phyloP scores from a whole-genome alignment of 192 early-diverging fungal genomes.

The Oehlia diaphana region DNA sequence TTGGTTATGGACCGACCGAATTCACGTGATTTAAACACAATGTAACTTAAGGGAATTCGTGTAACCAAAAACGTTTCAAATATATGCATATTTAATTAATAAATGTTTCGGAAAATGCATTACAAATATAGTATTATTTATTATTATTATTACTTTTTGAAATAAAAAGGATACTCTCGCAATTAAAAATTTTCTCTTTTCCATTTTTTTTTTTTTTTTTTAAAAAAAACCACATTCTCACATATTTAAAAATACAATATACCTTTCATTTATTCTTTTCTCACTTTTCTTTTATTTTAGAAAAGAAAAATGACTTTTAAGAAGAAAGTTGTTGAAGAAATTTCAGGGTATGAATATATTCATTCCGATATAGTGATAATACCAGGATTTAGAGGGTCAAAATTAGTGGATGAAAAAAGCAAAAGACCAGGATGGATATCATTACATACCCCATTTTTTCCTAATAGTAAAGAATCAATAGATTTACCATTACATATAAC shows the following conservation, averaged over 20 bases:
- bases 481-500: slow-evolving; percentile 20
- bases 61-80: too few species aligned
- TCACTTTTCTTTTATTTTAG: not conserved
- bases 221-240: too few species aligned
- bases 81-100: too few species aligned
- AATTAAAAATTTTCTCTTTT: not conserved
- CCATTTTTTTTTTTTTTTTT: too few species aligned
- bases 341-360: slow-evolving; percentile 10
- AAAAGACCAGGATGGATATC: slow-evolving; percentile 3
- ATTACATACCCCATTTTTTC: slow-evolving; percentile 2
- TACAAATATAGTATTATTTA: too few species aligned
- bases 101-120: too few species aligned
- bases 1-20: too few species aligned
- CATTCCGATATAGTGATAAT: slow-evolving; percentile 17
- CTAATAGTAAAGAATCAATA: slow-evolving; percentile 17
- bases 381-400: slow-evolving; percentile 20
- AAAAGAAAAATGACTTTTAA: not conserved
- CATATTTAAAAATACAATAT: not conserved
- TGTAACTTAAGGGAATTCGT: too few species aligned
- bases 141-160: too few species aligned
- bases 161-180: too few species aligned
- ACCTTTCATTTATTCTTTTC: not conserved
- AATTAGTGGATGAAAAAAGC: not conserved
- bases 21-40: too few species aligned
- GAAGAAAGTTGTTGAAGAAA: not conserved